A percentile compares a stretch with the other conserved stretches of the same genome.
Conservation (phyloP, 352 stramenopile species). For the Blastocystis hominis region DNA sequence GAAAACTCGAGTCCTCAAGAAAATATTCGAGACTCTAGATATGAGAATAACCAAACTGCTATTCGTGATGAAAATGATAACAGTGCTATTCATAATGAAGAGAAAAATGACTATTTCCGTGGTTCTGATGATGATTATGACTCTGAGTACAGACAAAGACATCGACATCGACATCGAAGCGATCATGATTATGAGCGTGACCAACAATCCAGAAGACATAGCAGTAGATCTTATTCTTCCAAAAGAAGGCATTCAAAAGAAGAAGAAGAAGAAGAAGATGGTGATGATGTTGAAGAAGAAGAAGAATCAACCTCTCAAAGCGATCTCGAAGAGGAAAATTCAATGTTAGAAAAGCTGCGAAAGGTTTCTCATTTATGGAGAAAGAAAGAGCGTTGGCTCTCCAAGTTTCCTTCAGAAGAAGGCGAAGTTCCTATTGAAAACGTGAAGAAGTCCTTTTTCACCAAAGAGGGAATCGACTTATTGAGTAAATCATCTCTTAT, state of each 20-base stretch:
- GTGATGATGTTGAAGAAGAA: neutral
- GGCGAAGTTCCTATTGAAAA: neutral
- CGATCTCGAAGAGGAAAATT: neutral
- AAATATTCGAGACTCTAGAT: neutral
- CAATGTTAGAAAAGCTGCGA: neutral
- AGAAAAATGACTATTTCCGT: neutral
- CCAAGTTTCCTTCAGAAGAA: neutral
- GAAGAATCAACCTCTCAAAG: neutral
- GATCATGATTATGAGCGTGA: neutral
- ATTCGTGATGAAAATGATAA: neutral
- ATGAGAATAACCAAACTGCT: neutral
- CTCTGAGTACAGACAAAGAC: neutral
- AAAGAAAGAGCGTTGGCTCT: neutral
- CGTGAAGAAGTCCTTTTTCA: neutral
- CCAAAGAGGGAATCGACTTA: neutral
- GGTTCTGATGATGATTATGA: neutral
- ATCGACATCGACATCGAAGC: neutral
- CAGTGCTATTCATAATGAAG: neutral
- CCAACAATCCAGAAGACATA: neutral
- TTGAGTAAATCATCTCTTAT: neutral
- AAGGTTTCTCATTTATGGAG: neutral
- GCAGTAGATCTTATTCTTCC: neutral
- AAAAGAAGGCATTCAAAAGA: neutral
- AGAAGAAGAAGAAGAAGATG: neutral
- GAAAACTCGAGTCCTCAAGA: neutral